Conservation (phyloP, 306 rosid genomes). For the Glycine latifolia region DNA sequence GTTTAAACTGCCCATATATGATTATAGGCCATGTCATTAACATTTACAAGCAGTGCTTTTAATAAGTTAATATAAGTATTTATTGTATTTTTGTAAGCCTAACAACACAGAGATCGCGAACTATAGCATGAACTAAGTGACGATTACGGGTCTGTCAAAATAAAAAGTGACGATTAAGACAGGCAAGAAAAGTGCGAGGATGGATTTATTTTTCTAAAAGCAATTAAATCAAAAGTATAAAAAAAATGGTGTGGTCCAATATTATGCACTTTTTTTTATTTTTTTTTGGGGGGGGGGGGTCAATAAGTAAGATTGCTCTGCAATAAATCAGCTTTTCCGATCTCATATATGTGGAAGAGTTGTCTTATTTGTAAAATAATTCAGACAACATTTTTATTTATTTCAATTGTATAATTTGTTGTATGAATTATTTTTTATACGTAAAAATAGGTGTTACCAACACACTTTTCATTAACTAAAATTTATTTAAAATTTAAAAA, state of each 20-base stretch:
- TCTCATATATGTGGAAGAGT: not conserved
- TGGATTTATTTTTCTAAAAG: no score
- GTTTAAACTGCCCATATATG: no score
- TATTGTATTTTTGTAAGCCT: not conserved
- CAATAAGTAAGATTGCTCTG: not conserved
- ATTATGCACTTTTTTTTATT: not conserved
- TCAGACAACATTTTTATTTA: no score
- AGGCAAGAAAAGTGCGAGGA: not conserved
- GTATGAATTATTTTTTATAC: no score
- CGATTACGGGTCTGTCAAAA: no score
- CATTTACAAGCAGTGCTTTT: not conserved
- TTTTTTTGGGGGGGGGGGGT: no score
- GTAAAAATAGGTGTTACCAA: no score
- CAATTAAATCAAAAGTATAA: not conserved
- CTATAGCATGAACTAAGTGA: not conserved
- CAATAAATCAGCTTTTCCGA: not conserved
- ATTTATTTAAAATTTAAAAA: no score
- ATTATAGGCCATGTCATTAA: not conserved
- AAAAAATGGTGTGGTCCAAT: not conserved
- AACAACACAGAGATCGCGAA: not conserved
- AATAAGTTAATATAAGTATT: not conserved
- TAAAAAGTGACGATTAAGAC: no score
- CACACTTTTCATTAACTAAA: no score
- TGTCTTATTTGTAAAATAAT: no score
- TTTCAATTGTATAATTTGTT: no score